Percentiles rank a stretch among this genome's conserved stretches.
Conservation (phyloP, 1,284 basidiomycete species). For the Austroboletus niveus region DNA sequence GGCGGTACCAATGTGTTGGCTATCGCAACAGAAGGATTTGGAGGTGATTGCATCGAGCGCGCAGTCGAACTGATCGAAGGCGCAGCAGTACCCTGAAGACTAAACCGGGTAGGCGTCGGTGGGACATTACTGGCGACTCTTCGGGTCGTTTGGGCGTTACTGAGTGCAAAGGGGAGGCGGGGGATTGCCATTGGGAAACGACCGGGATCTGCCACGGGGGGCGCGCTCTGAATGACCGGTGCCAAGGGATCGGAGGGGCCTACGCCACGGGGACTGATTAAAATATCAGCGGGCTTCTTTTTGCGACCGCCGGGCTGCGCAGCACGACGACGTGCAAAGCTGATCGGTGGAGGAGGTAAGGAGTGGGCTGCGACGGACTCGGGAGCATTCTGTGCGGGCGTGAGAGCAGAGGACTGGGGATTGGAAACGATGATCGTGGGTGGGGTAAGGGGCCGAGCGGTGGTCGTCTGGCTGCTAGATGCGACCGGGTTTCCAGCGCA, state of each 20-base stretch:
- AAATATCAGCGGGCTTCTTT: conserved; percentile 73
- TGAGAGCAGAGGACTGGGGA: conserved; percentile 19
- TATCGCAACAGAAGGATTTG: conserved; percentile 57
- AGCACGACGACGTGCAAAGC: conserved; percentile 70
- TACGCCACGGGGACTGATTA: conserved; percentile 66
- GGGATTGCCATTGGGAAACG: conserved; percentile 64
- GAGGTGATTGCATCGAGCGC: conserved; percentile 43
- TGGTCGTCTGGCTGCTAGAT: conserved; percentile 22
- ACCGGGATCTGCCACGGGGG: conserved; percentile 51
- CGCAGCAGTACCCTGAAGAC: conserved; percentile 40
- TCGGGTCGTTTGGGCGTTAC: conserved; percentile 41
- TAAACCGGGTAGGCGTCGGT: conserved; percentile 67
- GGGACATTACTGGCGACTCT: conserved; percentile 59
- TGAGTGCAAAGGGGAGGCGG: conserved; percentile 56
- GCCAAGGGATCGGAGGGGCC: conserved; percentile 53
- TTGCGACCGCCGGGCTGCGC: conserved; percentile 54
- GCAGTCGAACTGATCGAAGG: conserved; percentile 23
- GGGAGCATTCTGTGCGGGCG: conserved; percentile 2
- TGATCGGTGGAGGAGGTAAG: conserved; percentile 66
- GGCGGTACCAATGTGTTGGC: conserved; percentile 60
- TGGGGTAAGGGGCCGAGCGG: conserved; percentile 23
- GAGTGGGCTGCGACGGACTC: conserved; percentile 25
- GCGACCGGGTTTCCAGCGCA: conserved; percentile 24
- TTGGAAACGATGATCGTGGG: conserved; percentile 26
- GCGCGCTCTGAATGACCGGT: conserved; percentile 71